phyloP scores from a whole-genome alignment of 331 rosid species.

The Quercus phellos region DNA sequence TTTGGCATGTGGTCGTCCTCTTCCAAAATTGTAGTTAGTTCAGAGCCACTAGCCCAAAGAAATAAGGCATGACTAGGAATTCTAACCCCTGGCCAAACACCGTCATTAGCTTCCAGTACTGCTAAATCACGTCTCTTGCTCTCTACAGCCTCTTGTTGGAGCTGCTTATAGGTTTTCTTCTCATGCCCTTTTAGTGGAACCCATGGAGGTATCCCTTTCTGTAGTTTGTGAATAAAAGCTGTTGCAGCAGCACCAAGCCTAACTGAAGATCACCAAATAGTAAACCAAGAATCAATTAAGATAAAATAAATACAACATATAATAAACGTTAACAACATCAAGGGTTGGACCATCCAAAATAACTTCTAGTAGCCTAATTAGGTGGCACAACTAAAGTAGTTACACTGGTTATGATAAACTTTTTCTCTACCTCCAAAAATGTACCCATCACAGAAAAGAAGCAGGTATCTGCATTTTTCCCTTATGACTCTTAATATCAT shows the following conservation, averaged over 20 bases:
- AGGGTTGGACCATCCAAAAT: neutral
- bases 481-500: neutral
- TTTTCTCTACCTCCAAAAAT: neutral
- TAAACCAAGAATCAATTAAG: constrained; percentile 30
- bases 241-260: constrained; percentile 79
- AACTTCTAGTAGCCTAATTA: neutral
- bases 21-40: constrained; percentile 69
- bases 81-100: constrained; percentile 89
- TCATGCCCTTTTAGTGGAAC: constrained; percentile 90
- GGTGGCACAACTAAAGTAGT: neutral
- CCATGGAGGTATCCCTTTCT: constrained; percentile 90
- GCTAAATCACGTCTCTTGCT: constrained; percentile 92
- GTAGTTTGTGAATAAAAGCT: constrained; percentile 81
- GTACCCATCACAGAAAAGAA: neutral
- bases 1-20: constrained; percentile 89
- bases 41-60: constrained; percentile 98
- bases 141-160: constrained; percentile 82
- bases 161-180: constrained; percentile 77
- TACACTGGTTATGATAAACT: neutral
- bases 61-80: constrained; percentile 84
- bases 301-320: neutral
- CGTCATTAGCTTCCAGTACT: constrained; percentile 85
- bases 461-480: neutral
- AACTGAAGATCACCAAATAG: constrained; percentile 39
- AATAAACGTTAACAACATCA: neutral